Evolutionary conservation across 768 basidiomycete genomes (phyloP), one percentile per base, ranked within the genome.

Genomic region (Hericium erinaceus): DNA sequence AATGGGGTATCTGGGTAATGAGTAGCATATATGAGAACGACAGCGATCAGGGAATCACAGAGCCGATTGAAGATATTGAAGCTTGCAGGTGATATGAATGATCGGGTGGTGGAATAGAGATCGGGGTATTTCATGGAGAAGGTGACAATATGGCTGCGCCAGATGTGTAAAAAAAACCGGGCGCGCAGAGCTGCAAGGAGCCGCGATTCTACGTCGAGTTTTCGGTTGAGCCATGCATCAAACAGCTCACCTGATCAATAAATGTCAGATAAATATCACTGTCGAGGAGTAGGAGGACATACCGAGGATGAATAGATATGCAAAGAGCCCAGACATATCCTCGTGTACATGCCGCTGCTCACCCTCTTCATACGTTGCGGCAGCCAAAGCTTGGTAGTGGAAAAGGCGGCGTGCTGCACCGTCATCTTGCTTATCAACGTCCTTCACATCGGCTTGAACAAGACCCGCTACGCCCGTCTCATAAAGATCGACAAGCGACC

Each of bases 391-490:
- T 11, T 60, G 39, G 24, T 12, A n/a, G 55, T 68, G 65, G 40
- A 70, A 70, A 9, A 66, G 20, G 2, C 65, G 57, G 9, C 64
- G 61, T 1, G 69, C 69, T 3, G 68, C 62, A 6, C 68, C 68
- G 55, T 70, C 69, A 56, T 70, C 68, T 50, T 70, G 68, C 49
- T 70, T 69, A 52, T 69, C 67, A 0, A 64, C 61, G 52, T 69
- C 60, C 3, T 65, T 24, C 0, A 69, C 63, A 59, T 69, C 66
- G 2, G 58, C 51, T 3, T 48, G 50, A n/a, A 66, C 50, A 2
- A 65, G 52, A 10, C 66, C 66, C 8, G 61, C 24, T 18, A 20
- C 26, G 5, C 57, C 12, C 0, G 57, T 63, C 13, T 57, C 39
- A 10, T 63, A 58, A 12, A 70, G 59, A 16, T 54, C 49, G 24